Evolutionary conservation across 208 protist genomes (phyloP).

Genomic region (Spongospora subterranea): DNA sequence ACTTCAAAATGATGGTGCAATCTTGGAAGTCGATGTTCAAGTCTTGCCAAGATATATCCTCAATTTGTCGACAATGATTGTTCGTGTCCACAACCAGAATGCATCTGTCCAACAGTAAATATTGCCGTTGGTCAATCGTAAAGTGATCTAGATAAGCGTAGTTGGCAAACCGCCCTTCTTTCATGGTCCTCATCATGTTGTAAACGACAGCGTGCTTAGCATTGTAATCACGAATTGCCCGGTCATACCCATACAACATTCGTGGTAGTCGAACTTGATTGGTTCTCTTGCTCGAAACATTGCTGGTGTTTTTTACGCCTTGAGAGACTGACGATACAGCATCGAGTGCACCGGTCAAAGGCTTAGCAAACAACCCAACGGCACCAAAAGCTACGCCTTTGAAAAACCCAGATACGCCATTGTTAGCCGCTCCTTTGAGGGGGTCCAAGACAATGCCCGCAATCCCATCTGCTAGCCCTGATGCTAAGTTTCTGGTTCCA

Average conservation of each 20-base stretch:
- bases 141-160: slow-evolving; percentile 21
- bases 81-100: neutral
- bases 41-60: slow-evolving; percentile 6
- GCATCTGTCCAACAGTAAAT: neutral
- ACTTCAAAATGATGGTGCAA: neutral
- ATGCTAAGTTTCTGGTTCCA: slow-evolving; percentile 17
- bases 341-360: slow-evolving; percentile 45
- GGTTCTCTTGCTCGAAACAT: neutral
- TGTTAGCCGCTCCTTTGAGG: slow-evolving; percentile 11
- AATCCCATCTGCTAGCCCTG: slow-evolving; percentile 14
- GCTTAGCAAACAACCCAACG: slow-evolving; percentile 46
- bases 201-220: slow-evolving; percentile 37
- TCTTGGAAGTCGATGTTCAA: neutral
- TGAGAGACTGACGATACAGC: slow-evolving; percentile 32
- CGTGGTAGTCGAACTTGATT: neutral
- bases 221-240: slow-evolving; percentile 45
- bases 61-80: neutral
- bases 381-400: slow-evolving; percentile 42
- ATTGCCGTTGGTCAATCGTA: neutral
- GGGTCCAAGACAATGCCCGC: slow-evolving; percentile 43
- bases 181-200: neutral
- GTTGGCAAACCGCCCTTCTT: neutral
- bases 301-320: slow-evolving; percentile 41
- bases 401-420: slow-evolving; percentile 47
- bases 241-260: slow-evolving; percentile 14